These are phyloP conservation scores for Platanus orientalis DNA, from an alignment of 164 flowering plant genomes.

Conservation along the genomic window DNA sequence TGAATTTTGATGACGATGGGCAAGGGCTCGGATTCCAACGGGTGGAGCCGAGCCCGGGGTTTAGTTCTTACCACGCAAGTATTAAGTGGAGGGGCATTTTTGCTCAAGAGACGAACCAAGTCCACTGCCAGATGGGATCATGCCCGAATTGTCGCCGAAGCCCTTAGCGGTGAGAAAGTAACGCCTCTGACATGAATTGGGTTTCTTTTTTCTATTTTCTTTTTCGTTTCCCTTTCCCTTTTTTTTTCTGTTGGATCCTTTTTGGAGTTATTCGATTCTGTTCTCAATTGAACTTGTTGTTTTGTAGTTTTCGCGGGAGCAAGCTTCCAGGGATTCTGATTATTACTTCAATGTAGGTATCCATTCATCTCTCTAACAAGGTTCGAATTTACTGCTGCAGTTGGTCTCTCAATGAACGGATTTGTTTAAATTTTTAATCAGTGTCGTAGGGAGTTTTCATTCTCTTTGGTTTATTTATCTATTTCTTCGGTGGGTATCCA, in stretches of 20 bases:
- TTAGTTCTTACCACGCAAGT: constrained; percentile 57
- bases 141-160: constrained; percentile 56
- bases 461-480: too few relatives aligned
- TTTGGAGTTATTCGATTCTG: not conserved
- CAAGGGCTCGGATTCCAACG: constrained; percentile 37
- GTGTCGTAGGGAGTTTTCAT: too few relatives aligned
- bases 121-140: constrained; percentile 94
- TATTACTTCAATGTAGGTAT: constrained; percentile 90
- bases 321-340: constrained; percentile 83
- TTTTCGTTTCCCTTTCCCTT: too few relatives aligned
- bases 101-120: constrained; percentile 69
- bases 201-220: not conserved
- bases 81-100: constrained; percentile 69
- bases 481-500: too few relatives aligned
- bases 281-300: constrained; percentile 4
- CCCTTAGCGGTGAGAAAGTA: constrained; percentile 86
- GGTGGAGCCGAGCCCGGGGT: constrained; percentile 66
- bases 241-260: not conserved
- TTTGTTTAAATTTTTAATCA: too few relatives aligned
- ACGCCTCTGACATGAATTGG: not conserved
- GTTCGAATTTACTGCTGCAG: not conserved
- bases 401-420: not conserved
- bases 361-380: not conserved
- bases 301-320: constrained; percentile 69
- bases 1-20: not conserved